Evolutionary conservation across 78 protist genomes (phyloP).

Genomic region (Dictyostelium brefeldianum): DNA sequence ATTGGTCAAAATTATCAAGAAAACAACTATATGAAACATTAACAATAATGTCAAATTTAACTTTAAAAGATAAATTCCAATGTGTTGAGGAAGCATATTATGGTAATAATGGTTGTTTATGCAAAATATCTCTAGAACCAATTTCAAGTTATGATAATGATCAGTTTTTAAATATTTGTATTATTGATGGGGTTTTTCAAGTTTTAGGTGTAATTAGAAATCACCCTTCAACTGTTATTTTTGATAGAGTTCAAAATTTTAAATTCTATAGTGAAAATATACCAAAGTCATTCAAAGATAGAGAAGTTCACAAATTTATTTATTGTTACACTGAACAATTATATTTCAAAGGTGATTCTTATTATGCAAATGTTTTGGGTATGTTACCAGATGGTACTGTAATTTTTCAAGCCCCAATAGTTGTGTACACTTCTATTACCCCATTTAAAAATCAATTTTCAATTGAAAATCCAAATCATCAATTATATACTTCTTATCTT

Average conservation of each 20-base stretch:
- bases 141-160: constrained; percentile 16
- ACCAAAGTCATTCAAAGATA: background rate
- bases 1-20: background rate
- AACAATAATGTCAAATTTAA: background rate
- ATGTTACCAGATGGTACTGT: constrained; percentile 1
- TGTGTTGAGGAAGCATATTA: background rate
- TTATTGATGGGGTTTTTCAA: constrained; percentile 2
- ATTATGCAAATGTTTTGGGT: background rate
- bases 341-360: background rate
- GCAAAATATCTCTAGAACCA: background rate
- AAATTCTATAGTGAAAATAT: background rate
- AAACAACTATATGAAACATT: background rate
- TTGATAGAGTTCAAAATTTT: background rate
- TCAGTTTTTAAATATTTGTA: background rate
- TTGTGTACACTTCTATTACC: background rate
- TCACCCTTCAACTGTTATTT: background rate
- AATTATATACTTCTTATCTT: background rate
- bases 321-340: background rate
- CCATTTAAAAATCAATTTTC: background rate
- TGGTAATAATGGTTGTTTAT: background rate
- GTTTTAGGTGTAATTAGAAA: background rate
- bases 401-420: background rate
- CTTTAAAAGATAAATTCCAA: background rate
- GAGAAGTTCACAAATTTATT: background rate
- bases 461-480: constrained; percentile 23